Evolutionary conservation across 2,329 filamentous ascomycete genomes (phyloP), one percentile per base, ranked within the genome.

Genomic region (Chalaropsis thielavioides): DNA sequence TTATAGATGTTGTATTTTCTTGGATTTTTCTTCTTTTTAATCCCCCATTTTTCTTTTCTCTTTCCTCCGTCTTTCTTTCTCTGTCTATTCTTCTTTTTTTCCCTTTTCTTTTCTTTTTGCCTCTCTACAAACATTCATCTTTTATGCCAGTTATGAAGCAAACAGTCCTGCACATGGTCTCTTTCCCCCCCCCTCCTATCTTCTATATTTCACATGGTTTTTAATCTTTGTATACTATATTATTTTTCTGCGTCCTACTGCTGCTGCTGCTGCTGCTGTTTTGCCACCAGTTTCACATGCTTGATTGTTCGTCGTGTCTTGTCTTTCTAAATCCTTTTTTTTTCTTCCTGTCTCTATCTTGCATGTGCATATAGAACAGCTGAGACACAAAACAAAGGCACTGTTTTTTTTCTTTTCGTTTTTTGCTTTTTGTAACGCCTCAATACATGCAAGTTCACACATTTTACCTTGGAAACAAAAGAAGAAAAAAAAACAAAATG

Each of bases 381-480:
- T n/a, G n/a, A n/a, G n/a, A n/a, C n/a, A n/a, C n/a, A n/a, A n/a
- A n/a, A n/a, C n/a, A n/a, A n/a, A n/a, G n/a, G n/a, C n/a, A n/a
- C n/a, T n/a, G n/a, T n/a, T n/a, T n/a, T n/a, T n/a, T n/a, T n/a
- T n/a, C n/a, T n/a, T n/a, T n/a, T n/a, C n/a, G n/a, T n/a, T n/a
- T n/a, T n/a, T n/a, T n/a, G n/a, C n/a, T n/a, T n/a, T n/a, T n/a
- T n/a, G n/a, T n/a, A n/a, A n/a, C n/a, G n/a, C n/a, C n/a, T n/a
- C n/a, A n/a, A n/a, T n/a, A n/a, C n/a, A n/a, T n/a, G n/a, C n/a
- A n/a, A n/a, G n/a, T n/a, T n/a, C n/a, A 31, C 31, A 31, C n/a
- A 31, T 31, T 6, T 31, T 6, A 31, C 31, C 2, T 31, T 3
- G 31, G 31, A 38, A 67, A 66, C 68, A 60, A 69, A 67, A 66